Conservation (phyloP, 352 stramenopile genomes). For the Detonula confervacea region DNA sequence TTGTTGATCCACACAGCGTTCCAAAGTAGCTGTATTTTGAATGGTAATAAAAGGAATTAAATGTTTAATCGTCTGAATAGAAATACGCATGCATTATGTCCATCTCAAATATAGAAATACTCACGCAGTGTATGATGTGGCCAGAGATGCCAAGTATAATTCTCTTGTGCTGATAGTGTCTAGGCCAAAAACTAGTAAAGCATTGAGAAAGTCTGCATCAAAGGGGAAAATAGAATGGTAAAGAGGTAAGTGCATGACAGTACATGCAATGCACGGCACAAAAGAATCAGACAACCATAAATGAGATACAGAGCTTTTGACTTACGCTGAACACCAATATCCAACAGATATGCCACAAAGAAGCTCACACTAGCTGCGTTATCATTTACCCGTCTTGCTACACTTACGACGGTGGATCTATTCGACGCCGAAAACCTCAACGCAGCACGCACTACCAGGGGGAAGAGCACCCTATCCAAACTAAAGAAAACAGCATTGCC, state of each 20-base stretch:
- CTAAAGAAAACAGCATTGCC: constrained; percentile 38
- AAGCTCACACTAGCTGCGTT: constrained; percentile 70
- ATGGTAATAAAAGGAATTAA: not conserved
- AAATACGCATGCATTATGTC: no score
- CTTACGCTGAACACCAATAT: constrained; percentile 67
- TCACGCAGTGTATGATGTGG: constrained; percentile 52
- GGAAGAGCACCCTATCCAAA: constrained; percentile 21
- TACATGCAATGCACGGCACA: no score
- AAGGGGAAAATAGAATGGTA: no score
- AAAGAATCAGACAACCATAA: not conserved
- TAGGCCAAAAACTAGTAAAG: constrained; percentile 70
- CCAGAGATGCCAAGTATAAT: constrained; percentile 60
- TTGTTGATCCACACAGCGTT: constrained; percentile 48
- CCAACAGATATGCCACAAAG: constrained; percentile 70
- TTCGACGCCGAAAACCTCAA: constrained; percentile 13
- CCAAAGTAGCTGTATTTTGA: constrained; percentile 36
- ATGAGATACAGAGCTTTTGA: not conserved
- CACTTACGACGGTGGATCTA: not conserved
- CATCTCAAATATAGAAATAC: no score
- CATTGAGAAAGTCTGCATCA: constrained; percentile 64
- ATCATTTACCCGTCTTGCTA: constrained; percentile 37
- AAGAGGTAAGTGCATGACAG: no score
- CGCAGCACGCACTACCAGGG: constrained; percentile 9
- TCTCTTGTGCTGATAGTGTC: constrained; percentile 74
- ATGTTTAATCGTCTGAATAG: not conserved